Evolutionary conservation across 352 stramenopile genomes (phyloP).

Genomic region (Phytophthora pistaciae): DNA sequence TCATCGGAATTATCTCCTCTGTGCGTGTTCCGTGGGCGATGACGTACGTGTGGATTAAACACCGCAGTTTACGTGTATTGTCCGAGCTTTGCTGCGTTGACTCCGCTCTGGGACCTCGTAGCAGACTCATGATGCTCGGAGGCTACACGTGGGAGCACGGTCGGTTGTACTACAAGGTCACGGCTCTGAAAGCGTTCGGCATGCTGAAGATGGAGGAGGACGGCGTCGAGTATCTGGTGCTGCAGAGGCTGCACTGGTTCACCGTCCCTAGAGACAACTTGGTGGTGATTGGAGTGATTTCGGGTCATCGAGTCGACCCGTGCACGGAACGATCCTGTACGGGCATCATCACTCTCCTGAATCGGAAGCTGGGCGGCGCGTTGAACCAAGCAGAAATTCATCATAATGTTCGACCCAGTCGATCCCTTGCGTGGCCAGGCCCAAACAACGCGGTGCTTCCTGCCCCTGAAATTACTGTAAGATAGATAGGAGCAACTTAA

Average conservation of each 20-base stretch:
- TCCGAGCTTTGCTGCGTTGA: slow-evolving; percentile 19
- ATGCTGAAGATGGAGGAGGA: slow-evolving; percentile 14
- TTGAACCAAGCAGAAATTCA: not conserved
- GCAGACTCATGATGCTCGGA: slow-evolving; percentile 6
- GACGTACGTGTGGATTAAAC: slow-evolving; percentile 11
- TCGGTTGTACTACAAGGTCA: slow-evolving; percentile 14
- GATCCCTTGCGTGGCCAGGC: not conserved
- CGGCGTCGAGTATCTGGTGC: slow-evolving; percentile 10
- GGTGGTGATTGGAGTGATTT: slow-evolving; percentile 5
- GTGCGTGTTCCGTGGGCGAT: slow-evolving; percentile 6
- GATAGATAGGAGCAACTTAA: too few species aligned
- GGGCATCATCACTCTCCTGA: not conserved
- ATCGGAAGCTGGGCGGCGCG: slow-evolving; percentile 2
- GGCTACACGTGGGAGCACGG: slow-evolving; percentile 10
- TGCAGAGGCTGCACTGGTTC: slow-evolving; percentile 14
- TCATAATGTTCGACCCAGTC: not conserved
- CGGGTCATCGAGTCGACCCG: not conserved
- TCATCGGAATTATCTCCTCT: slow-evolving; percentile 9
- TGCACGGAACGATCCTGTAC: slow-evolving; percentile 2
- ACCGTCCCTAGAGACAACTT: slow-evolving; percentile 19
- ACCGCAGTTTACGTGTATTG: slow-evolving; percentile 9
- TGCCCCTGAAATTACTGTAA: too few species aligned
- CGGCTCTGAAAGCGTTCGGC: slow-evolving; percentile 11
- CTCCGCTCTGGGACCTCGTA: slow-evolving; percentile 4
- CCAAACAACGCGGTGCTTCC: not conserved